phyloP scores from a whole-genome alignment of 2,329 filamentous ascomycete species.

The Leptographium lundbergii region DNA sequence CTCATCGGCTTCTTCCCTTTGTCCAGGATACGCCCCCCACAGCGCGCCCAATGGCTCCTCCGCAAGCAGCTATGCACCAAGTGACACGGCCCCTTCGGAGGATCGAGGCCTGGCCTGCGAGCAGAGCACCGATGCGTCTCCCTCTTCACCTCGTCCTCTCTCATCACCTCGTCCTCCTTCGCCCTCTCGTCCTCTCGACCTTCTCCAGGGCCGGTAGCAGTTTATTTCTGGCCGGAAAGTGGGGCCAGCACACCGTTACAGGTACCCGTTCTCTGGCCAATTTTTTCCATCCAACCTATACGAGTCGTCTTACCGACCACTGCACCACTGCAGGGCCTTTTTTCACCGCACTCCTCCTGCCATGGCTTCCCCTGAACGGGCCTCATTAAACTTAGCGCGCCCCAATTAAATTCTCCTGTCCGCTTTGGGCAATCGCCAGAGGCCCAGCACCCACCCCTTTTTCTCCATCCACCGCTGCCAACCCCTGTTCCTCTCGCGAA shows the following conservation, averaged over 20 bases:
- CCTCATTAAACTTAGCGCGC: slow-evolving; percentile 30
- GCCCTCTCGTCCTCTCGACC: background rate
- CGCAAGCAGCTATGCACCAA: background rate
- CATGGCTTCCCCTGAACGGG: slow-evolving; percentile 14
- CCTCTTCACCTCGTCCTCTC: too few species aligned
- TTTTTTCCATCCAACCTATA: background rate
- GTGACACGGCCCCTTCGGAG: background rate
- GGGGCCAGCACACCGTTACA: background rate
- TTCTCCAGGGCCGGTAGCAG: background rate
- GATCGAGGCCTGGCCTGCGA: too few species aligned
- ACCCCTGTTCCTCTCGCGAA: slow-evolving; percentile 6
- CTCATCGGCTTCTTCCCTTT: background rate
- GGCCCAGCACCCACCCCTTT: slow-evolving; percentile 13
- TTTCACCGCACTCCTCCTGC: background rate
- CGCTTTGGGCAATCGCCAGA: slow-evolving; percentile 25
- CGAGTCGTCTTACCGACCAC: background rate
- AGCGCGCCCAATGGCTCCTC: background rate
- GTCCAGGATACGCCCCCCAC: background rate
- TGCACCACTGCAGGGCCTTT: background rate
- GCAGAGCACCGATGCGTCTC: too few species aligned
- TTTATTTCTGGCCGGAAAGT: background rate
- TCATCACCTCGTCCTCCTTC: too few species aligned
- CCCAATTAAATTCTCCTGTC: slow-evolving; percentile 21
- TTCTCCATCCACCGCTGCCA: slow-evolving; percentile 12
- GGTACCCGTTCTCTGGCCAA: background rate